A percentile compares a stretch with the other conserved stretches of the same genome.
Conservation (phyloP, 495 filamentous ascomycete species). For the Xylaria acuta region DNA sequence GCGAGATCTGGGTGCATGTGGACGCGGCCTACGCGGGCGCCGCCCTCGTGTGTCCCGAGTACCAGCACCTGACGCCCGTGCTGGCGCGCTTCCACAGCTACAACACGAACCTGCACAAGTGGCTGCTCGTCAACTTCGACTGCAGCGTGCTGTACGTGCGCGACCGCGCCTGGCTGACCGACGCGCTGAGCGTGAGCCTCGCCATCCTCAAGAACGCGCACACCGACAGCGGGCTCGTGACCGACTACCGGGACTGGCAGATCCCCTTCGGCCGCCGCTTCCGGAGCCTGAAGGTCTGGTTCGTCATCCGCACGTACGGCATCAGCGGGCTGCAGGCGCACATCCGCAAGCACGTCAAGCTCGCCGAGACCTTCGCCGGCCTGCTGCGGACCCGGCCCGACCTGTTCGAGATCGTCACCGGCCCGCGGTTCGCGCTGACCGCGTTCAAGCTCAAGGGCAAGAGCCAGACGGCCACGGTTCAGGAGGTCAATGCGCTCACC, state of each 20-base stretch:
- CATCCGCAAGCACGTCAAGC: slow-evolving; percentile 67
- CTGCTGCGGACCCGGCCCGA: slow-evolving; percentile 65
- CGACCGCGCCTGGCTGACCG: slow-evolving; percentile 73
- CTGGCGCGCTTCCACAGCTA: slow-evolving; percentile 81
- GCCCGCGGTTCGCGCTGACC: slow-evolving; percentile 79
- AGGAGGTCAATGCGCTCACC: slow-evolving; percentile 67
- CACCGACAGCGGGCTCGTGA: slow-evolving; percentile 83
- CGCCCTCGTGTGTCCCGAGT: slow-evolving; percentile 80
- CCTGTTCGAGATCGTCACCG: slow-evolving; percentile 78
- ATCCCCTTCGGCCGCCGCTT: slow-evolving; percentile 96
- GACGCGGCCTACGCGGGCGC: slow-evolving; percentile 95
- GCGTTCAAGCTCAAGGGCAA: slow-evolving; percentile 66
- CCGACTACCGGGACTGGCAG: slow-evolving; percentile 98
- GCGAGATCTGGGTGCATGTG: slow-evolving; percentile 84
- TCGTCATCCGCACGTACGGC: slow-evolving; percentile 89
- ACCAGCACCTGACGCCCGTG: slow-evolving; percentile 68
- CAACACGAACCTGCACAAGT: slow-evolving; percentile 98
- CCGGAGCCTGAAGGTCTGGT: slow-evolving; percentile 93
- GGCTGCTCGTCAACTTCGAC: slow-evolving; percentile 95
- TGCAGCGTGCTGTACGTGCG: slow-evolving; percentile 82
- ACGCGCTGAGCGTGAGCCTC: slow-evolving; percentile 77
- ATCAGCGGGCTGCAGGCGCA: slow-evolving; percentile 76
- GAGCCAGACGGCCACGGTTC: slow-evolving; percentile 26
- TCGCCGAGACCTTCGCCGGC: slow-evolving; percentile 73
- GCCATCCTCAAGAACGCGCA: slow-evolving; percentile 82